Base-by-base conservation (phyloP, 2,329 filamentous ascomycete genomes). In the Colletotrichum sp. region DNA sequence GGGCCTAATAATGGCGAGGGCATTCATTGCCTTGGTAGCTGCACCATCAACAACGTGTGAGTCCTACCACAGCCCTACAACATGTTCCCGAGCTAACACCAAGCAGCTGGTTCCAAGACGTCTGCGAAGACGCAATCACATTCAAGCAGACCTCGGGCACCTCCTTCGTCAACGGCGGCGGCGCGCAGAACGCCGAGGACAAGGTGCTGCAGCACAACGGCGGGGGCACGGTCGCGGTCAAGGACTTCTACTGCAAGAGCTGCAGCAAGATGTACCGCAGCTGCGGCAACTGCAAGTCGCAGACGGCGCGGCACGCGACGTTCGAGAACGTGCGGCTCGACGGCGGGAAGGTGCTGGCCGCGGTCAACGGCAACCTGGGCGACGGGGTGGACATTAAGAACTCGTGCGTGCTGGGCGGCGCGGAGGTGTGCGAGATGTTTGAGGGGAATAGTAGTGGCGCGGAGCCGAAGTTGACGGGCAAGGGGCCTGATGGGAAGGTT, bases 181-280 rank as follows among this genome's bases (percentile, higher is more conserved):
- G 75, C 21, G 75, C 75, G 28, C 72, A 76, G 68, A 55, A 64
- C 63, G 75, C 75, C 26, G 34, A 63, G 13, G 75, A 77, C 59
- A 77, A 77, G 68, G 68, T 77, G 24, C 49, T 77, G 39, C 75
- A 77, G 72, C 75, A 77, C 72, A 66, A 77, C 72, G 75, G 75
- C 49, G 63, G 68, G 36, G 75, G 75, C 34, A 77, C 75, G n/a
- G 67, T 77, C 52, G 85, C 85, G 55, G 72, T 84, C 72, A 82
- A 82, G 75, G 80, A 85, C 81, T 89, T 87, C 79, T 85, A 83
- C 60, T 85, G 85, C 71, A 82, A 83, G 76, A 82, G 84, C 77
- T 86, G 86, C 55, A 87, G 87, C 57, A 89, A 89, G 77, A 80
- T 89, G 24, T 88, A 88, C 80, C 85, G 88, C 71, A 84, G 83